phyloP scores from a whole-genome alignment of 345 rosid genomes.

The Lepidium didymum region DNA sequence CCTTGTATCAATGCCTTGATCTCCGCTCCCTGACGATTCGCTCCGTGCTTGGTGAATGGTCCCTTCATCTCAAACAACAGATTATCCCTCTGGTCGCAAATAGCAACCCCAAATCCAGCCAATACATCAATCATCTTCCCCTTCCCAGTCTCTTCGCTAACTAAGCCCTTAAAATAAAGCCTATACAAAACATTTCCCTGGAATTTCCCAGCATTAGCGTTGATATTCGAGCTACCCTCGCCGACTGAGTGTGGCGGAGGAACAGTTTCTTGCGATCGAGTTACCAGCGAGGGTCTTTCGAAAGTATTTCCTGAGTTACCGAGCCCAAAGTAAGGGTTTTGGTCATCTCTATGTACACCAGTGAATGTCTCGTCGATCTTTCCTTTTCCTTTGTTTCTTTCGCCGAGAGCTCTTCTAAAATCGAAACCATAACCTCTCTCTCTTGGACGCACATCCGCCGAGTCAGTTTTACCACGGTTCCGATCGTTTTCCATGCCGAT shows the following conservation, averaged over 20 bases:
- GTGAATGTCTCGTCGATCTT: not conserved
- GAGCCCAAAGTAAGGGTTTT: not conserved
- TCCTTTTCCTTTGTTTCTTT: slow-evolving; percentile 32
- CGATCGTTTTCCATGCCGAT: slow-evolving; percentile 29
- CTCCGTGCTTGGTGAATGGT: slow-evolving; percentile 6
- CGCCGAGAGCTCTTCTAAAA: slow-evolving; percentile 28
- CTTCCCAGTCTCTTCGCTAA: slow-evolving; percentile 32
- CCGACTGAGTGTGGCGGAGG: slow-evolving; percentile 17
- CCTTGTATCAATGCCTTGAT: slow-evolving; percentile 20
- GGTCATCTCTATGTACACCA: not conserved
- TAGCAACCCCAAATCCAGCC: slow-evolving; percentile 48
- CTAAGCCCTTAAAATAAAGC: slow-evolving; percentile 37
- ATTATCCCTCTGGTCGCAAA: slow-evolving; percentile 37
- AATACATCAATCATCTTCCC: slow-evolving; percentile 15
- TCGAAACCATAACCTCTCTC: slow-evolving; percentile 29
- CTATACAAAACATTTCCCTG: slow-evolving; percentile 14
- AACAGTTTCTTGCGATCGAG: not conserved
- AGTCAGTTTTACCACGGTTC: slow-evolving; percentile 25
- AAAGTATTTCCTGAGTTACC: not conserved
- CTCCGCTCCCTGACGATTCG: slow-evolving; percentile 17
- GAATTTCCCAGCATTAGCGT: slow-evolving; percentile 1
- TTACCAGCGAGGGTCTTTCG: not conserved
- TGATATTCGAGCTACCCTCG: slow-evolving; percentile 38
- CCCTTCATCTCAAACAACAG: slow-evolving; percentile 39
- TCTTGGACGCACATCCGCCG: slow-evolving; percentile 37